Base-by-base conservation (phyloP, 371 early-diverging fungal species). In the Entomophthora muscae region DNA sequence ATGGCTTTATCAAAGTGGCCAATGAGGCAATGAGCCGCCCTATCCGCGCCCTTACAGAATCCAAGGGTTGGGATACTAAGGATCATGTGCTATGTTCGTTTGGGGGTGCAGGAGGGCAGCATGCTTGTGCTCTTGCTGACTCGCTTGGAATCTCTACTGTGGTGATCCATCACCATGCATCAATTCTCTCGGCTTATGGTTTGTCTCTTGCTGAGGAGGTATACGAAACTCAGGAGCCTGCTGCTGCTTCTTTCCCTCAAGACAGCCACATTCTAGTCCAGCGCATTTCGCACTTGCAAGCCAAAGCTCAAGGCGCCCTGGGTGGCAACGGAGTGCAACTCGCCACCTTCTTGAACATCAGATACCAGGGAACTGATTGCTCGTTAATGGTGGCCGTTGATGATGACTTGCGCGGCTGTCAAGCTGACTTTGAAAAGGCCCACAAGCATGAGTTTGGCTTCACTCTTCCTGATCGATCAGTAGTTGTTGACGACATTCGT, bases 1-100 rank as follows among this genome's bases (percentile, higher is more conserved):
- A 81, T 68, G 98, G 98, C 7, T 97, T 95, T 68, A 78, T 95
- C 65, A 83, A 88, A 67, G 89, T 95, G 24, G 95, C 96, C 17
- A 93, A 94, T 66, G 95, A 97, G 69, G 78, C 90, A 1, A 95
- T 97, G 95, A 89, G 93, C 69, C 77, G 95, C 12, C 93, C 95
- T 10, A 95, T 98, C 59, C 81, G 95, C 5, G 85, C 88, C 0
- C 72, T 98, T 62, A 95, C 98, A 0, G 94, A 95, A 67, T 91
- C 89, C 3, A 90, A 88, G 69, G 98, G 98, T 1, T 86, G 89
- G 65, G 89, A 93, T 63, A 82, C 94, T 0, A 76, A 83, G 17
- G 78, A 85, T 56, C 95, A 95, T 68, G 79, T 82, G 23, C 70
- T 98, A 30, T 88, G 94, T 1, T 90, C 89, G 27, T 97, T 97